Percentiles rank a stretch among this genome's conserved stretches.
phyloP scores from a whole-genome alignment of 192 early-diverging fungal species.

The Linnemannia hyalina region DNA sequence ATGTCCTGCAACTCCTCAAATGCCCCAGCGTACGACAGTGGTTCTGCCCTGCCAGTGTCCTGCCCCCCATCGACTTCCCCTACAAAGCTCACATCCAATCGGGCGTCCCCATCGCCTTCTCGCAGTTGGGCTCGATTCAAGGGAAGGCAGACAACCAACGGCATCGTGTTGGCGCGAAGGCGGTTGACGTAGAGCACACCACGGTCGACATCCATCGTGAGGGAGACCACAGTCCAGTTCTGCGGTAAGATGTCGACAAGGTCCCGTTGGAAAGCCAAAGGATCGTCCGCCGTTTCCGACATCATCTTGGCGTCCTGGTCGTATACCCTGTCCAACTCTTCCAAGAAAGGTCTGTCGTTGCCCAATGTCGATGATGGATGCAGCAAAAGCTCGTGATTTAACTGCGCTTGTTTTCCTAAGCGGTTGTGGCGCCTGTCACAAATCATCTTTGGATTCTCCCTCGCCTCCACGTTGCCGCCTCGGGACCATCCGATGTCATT shows the following conservation, averaged over 20 bases:
- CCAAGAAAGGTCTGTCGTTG: conserved; percentile 40
- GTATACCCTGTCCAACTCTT: conserved; percentile 48
- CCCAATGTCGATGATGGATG: conserved; percentile 32
- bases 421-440: neutral
- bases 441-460: conserved; percentile 1
- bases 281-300: conserved; percentile 24
- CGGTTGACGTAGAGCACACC: conserved; percentile 82
- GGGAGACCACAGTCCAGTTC: conserved; percentile 81
- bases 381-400: conserved; percentile 12
- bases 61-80: conserved; percentile 47
- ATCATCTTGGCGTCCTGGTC: conserved; percentile 47
- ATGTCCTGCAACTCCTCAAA: conserved; percentile 77
- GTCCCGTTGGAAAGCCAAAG: conserved; percentile 56
- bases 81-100: neutral
- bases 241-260: conserved; percentile 73
- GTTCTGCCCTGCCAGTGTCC: conserved; percentile 8
- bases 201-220: conserved; percentile 78
- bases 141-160: conserved; percentile 80
- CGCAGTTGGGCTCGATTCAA: conserved; percentile 65
- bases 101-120: conserved; percentile 33
- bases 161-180: conserved; percentile 59
- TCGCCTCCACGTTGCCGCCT: neutral
- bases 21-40: conserved; percentile 63
- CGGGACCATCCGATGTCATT: neutral
- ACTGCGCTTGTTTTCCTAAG: conserved; percentile 22